A percentile compares a stretch with the other conserved stretches of the same genome.
Evolutionary conservation across 768 basidiomycete species (phyloP).

Genomic region (Boletus rex-veris): DNA sequence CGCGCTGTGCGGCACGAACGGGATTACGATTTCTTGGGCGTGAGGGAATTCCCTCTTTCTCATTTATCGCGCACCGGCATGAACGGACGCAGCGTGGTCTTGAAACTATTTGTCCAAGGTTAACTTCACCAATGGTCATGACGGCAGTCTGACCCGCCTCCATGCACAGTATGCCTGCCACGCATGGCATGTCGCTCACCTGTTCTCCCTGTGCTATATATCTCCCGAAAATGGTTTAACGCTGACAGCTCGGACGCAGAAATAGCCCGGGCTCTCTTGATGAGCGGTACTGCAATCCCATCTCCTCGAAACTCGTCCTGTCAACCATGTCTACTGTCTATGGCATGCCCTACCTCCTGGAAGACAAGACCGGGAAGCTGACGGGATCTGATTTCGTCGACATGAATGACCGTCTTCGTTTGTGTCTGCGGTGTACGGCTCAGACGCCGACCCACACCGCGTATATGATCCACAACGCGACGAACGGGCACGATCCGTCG

Average conservation of each 20-base stretch:
- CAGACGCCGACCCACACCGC: conserved; percentile 39
- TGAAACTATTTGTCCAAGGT: conserved; percentile 13
- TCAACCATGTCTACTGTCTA: conserved; percentile 38
- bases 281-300: neutral
- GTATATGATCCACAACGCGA: conserved; percentile 52
- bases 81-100: conserved; percentile 19
- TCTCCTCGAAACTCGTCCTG: neutral
- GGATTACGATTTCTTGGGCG: conserved; percentile 14
- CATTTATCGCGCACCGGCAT: conserved; percentile 10
- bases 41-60: conserved; percentile 20
- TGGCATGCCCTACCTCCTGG: conserved; percentile 59
- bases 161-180: conserved; percentile 18
- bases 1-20: conserved; percentile 6
- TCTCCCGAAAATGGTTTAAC: conserved; percentile 24
- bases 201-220: conserved; percentile 9
- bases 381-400: conserved; percentile 59
- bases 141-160: conserved; percentile 21
- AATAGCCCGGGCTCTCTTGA: conserved; percentile 17
- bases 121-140: conserved; percentile 11
- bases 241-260: conserved; percentile 13
- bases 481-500: conserved; percentile 23
- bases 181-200: conserved; percentile 15
- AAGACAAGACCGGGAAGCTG: conserved; percentile 56
- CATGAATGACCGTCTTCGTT: conserved; percentile 55
- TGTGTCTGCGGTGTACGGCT: conserved; percentile 48